Evolutionary conservation across 495 filamentous ascomycete species (phyloP), one percentile per base, ranked within the genome.

Genomic region (Pseudoneurospora amorphoporcata): DNA sequence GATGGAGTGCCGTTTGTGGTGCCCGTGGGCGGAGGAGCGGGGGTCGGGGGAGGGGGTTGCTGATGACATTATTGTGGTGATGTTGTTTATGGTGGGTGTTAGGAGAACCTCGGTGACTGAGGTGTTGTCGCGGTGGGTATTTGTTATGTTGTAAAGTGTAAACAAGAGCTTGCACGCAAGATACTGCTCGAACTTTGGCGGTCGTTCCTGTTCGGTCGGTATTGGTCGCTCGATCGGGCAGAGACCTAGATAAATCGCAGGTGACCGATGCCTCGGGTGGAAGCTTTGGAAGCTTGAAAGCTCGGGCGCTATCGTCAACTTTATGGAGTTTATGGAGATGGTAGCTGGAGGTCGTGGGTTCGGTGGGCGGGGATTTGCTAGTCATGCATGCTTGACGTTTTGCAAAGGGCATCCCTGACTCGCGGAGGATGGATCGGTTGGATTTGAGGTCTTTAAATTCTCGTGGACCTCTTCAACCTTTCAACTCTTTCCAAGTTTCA

Each of bases 1-100:
- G 71, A 83, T 84, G 3, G 86, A 86, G 72, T 84, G 83, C 35
- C 86, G 86, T 78, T 87, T 87, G 65, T 79, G 83, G 0, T 80
- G 76, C 9, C 45, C 45, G 10, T 53, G 45, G 45, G 45, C 45
- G 39, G 39, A 40, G 19, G 82, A 81, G 70, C 32, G 32, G 53
- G 53, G 53, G 14, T 6, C 53, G 53, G 53, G 53, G 53, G 53
- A 61, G 53, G 53, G 53, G 53, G 53, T 61, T 61, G 53, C 29
- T 61, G 73, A 40, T 16, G 77, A 76, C 76, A 77, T 79, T 41
- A 47, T 39, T 39, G 17, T 19, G 39, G 16, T 29, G 23, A 0
- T 69, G 39, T 29, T 23, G 37, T 16, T 16, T 10, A 6, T 40
- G 17, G 35, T 61, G 16, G 70, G 17, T 71, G 8, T 6, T 5